phyloP scores from a whole-genome alignment of 2,329 filamentous ascomycete species.

The Xylaria sp. region DNA sequence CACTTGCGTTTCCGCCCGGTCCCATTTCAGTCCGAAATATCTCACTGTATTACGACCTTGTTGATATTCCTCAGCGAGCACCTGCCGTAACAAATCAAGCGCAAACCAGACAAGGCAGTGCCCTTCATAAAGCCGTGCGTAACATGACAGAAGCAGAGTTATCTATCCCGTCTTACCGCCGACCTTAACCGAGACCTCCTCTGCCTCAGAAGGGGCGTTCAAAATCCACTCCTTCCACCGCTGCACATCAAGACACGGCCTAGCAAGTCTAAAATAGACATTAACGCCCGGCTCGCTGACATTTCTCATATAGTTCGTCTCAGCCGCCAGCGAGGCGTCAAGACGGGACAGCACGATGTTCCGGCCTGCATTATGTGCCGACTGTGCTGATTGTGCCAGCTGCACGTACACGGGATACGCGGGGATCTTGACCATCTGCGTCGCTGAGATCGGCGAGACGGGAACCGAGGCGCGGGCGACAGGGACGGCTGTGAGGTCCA shows the following conservation, averaged over 20 bases:
- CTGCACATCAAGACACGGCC: conserved; percentile 25
- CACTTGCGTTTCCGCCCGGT: too few species aligned
- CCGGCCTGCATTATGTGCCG: neutral
- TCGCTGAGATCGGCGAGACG: too few species aligned
- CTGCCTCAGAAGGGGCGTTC: conserved; percentile 21
- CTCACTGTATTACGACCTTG: too few species aligned
- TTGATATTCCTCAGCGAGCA: too few species aligned
- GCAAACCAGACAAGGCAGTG: too few species aligned
- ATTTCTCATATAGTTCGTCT: neutral
- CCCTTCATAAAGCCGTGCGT: too few species aligned
- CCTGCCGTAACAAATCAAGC: too few species aligned
- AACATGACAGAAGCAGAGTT: neutral
- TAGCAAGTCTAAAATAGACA: conserved; percentile 22
- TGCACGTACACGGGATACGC: conserved; percentile 34
- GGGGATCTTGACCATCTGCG: neutral
- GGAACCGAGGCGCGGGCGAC: neutral
- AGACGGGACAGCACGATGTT: conserved; percentile 34
- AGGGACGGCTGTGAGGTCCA: conserved; percentile 7
- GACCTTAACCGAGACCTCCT: conserved; percentile 13
- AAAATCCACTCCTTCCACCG: conserved; percentile 37
- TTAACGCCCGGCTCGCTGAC: conserved; percentile 5
- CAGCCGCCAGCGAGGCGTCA: conserved; percentile 3
- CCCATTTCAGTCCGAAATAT: too few species aligned
- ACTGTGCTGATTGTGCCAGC: conserved; percentile 17
- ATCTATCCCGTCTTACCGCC: neutral